Evolutionary conservation across 129 eudicot species (phyloP), one percentile per base, ranked within the genome.

Genomic region (Saposhnikovia divaricata): DNA sequence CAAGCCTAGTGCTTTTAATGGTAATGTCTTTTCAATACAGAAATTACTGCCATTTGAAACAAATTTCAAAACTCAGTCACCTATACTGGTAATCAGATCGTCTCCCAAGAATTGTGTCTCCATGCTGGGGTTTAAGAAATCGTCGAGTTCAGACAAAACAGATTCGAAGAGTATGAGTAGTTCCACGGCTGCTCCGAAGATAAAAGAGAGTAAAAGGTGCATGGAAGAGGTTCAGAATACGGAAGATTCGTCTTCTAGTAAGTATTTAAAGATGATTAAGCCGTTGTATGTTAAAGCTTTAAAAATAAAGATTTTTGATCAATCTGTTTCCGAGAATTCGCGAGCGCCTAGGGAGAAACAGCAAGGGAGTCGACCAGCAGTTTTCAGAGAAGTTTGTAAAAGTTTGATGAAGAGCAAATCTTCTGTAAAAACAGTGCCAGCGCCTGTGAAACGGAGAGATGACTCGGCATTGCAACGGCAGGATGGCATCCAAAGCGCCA

Each of bases 241-340:
- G 13, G 12, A 25, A 11, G 57, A 9, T n/a, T 23, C n/a, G 1
- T 44, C 57, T 31, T 31, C 57, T 28, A 88, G 3, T 82, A 87
- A 84, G 82, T 91, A 88, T 81, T 43, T 93, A 82, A 86, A 84
- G 76, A 59, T 81, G 74, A 88, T 93, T 23, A 91, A 84, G 81
- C 95, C 21, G 55, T 50, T 50, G 55, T 50, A 15, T 50, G 55
- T 15, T 50, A 15, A 63, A 77, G 89, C 76, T 44, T 82, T 89
- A 39, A 89, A 79, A 53, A 63, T 80, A 37, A 87, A 79, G 79
- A 74, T 79, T 23, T 68, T 83, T 4, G 89, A 80, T 78, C 79
- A 82, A 47, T 80, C 85, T 21, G 61, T 71, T 21, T 71, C 82
- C 42, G 78, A 34, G 47, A 11, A 6, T 53, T 80, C 87, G 53